Conservation (phyloP, 352 stramenopile genomes). For the Aphanomyces cochlioides region DNA sequence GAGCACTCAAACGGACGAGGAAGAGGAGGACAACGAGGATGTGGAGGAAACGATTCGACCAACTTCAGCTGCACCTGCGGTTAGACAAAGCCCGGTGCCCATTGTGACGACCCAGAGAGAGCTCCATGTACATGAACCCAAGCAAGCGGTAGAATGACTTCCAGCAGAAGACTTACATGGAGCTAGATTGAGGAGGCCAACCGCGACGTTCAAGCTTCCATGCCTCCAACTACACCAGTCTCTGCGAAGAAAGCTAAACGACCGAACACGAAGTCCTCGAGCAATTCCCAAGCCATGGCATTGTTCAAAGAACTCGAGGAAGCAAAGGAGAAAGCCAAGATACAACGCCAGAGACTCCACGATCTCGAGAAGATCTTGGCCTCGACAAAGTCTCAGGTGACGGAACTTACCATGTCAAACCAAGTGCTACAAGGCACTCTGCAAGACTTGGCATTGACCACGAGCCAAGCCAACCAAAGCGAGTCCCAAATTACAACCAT, state of each 20-base stretch:
- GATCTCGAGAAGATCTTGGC: slow-evolving; percentile 4
- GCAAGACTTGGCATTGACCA: neutral
- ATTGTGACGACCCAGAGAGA: neutral
- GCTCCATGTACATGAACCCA: too few species aligned
- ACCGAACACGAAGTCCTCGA: neutral
- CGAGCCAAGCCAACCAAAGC: slow-evolving; percentile 16
- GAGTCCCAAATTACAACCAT: neutral
- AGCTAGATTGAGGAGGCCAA: too few species aligned
- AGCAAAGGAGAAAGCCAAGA: slow-evolving; percentile 3
- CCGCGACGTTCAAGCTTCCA: too few species aligned
- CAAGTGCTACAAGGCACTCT: slow-evolving; percentile 8
- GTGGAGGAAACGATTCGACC: neutral
- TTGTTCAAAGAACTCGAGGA: slow-evolving; percentile 7
- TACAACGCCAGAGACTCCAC: neutral
- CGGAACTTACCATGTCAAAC: slow-evolving; percentile 8
- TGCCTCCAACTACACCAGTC: too few species aligned
- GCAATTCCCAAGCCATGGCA: neutral
- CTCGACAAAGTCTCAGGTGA: neutral
- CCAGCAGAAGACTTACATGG: too few species aligned
- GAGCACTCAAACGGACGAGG: neutral
- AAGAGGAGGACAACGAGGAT: slow-evolving; percentile 6
- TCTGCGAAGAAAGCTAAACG: neutral
- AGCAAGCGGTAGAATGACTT: too few species aligned
- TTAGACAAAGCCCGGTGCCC: neutral
- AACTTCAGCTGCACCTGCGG: too few species aligned